Conservation (phyloP, 164 flowering plant genomes). For the Cinnamomum micranthum region DNA sequence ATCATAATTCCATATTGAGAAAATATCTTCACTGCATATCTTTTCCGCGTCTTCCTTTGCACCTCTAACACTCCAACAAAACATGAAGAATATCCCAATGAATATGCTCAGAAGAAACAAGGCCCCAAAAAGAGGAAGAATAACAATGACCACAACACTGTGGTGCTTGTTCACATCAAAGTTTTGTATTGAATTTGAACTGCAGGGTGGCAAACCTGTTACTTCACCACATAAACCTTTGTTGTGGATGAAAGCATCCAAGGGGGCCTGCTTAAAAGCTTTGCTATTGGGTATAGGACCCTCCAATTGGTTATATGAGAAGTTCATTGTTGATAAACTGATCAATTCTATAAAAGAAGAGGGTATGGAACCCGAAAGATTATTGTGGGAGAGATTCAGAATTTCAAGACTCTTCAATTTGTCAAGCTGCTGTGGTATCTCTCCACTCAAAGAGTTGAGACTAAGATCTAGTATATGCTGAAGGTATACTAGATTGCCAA, state of each 20-base stretch:
- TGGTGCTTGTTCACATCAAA: not conserved
- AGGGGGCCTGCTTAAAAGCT: not conserved
- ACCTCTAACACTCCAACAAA: not conserved
- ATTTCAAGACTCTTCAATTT: constrained; percentile 21
- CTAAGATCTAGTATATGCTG: constrained; percentile 48
- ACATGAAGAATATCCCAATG: not conserved
- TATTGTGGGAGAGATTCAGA: constrained; percentile 8
- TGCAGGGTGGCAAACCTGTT: constrained; percentile 2
- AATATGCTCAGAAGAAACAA: not conserved
- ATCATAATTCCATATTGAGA: constrained; percentile 45
- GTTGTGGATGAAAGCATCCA: not conserved
- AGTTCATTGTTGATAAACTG: not conserved
- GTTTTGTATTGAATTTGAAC: not conserved
- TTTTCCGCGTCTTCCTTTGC: not conserved
- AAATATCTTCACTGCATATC: not conserved
- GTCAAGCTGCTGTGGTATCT: constrained; percentile 35
- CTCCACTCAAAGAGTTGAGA: constrained; percentile 44
- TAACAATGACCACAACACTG: not conserved
- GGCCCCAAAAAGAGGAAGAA: not conserved
- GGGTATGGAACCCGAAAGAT: not conserved
- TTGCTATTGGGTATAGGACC: constrained; percentile 4
- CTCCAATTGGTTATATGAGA: constrained; percentile 2
- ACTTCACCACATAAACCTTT: constrained; percentile 3
- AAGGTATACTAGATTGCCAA: constrained; percentile 33
- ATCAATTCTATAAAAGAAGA: not conserved